These are phyloP conservation scores for Epichloe uncinata DNA, from an alignment of 2,329 filamentous ascomycete species.

Conservation along the genomic window DNA sequence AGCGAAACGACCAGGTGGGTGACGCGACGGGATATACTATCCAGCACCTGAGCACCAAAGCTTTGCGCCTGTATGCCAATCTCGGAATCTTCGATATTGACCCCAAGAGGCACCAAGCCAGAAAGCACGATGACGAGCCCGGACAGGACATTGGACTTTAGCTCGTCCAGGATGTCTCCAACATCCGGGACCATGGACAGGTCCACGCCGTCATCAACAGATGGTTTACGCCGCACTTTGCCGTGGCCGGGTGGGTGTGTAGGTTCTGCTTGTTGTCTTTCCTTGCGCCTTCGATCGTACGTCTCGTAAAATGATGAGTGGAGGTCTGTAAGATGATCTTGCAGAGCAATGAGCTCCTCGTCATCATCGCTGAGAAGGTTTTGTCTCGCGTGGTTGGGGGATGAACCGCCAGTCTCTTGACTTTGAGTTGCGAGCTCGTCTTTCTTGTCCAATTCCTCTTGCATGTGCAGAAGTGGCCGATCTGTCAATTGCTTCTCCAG, in stretches of 20 bases:
- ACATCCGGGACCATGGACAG: constrained; percentile 61
- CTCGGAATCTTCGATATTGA: constrained; percentile 68
- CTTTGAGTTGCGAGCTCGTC: constrained; percentile 29
- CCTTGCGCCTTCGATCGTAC: constrained; percentile 48
- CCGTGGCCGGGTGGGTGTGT: constrained; percentile 22
- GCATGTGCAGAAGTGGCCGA: constrained; percentile 78
- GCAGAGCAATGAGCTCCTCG: constrained; percentile 62
- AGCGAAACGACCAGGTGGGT: constrained; percentile 65
- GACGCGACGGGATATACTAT: constrained; percentile 45
- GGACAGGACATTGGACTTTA: constrained; percentile 65
- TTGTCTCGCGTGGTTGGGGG: constrained; percentile 39
- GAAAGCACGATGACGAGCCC: constrained; percentile 76
- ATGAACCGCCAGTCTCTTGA: constrained; percentile 12
- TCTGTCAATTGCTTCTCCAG: constrained; percentile 84
- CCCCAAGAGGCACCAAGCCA: constrained; percentile 73
- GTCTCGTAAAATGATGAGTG: constrained; percentile 73
- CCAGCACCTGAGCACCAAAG: constrained; percentile 60
- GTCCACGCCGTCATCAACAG: constrained; percentile 29
- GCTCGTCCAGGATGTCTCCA: constrained; percentile 65
- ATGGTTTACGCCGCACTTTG: constrained; percentile 17
- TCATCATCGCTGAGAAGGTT: constrained; percentile 82
- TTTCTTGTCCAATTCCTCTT: constrained; percentile 79
- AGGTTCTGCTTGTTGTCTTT: constrained; percentile 21
- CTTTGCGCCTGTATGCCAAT: constrained; percentile 75
- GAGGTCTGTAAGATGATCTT: constrained; percentile 60